Evolutionary conservation across 805 yeast genomes (phyloP).

Genomic region (Hagleromyces aurorensis): DNA sequence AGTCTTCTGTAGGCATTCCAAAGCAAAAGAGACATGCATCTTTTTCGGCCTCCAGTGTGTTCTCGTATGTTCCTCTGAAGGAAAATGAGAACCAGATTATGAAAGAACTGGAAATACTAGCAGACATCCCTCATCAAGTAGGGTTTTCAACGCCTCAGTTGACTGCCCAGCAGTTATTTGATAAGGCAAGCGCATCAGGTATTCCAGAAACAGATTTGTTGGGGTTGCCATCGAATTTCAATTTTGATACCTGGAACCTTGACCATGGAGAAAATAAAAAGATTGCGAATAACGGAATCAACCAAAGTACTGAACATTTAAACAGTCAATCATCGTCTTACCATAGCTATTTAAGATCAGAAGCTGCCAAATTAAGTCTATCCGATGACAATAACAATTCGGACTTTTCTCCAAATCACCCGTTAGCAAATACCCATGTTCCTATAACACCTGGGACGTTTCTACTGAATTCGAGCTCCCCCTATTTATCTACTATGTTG

Average conservation of each 20-base stretch:
- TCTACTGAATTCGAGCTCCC: too few relatives aligned
- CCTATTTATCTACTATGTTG: too few relatives aligned
- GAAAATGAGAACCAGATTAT: conserved; percentile 10
- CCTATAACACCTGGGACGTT: conserved; percentile 7
- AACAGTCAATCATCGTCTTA: not conserved
- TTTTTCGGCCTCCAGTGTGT: conserved; percentile 36
- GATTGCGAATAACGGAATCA: too few relatives aligned
- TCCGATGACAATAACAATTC: not conserved
- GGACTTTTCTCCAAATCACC: not conserved
- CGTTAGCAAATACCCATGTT: not conserved
- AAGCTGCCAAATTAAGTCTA: not conserved
- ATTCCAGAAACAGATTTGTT: conserved; percentile 19
- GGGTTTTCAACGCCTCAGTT: conserved; percentile 79
- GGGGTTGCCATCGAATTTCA: conserved; percentile 21
- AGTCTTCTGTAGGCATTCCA: too few relatives aligned
- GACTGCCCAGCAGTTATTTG: conserved; percentile 39
- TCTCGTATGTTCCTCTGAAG: conserved; percentile 26
- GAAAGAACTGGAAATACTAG: conserved; percentile 12
- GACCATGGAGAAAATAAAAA: too few relatives aligned
- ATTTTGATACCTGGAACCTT: conserved; percentile 14
- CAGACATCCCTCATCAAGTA: conserved; percentile 53
- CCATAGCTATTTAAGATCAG: conserved; percentile 1
- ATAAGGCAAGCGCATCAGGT: conserved; percentile 26
- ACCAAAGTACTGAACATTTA: conserved; percentile 3
- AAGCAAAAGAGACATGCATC: conserved; percentile 37